phyloP scores from a whole-genome alignment of 2,329 filamentous ascomycete species.

The Blastomyces silverae region DNA sequence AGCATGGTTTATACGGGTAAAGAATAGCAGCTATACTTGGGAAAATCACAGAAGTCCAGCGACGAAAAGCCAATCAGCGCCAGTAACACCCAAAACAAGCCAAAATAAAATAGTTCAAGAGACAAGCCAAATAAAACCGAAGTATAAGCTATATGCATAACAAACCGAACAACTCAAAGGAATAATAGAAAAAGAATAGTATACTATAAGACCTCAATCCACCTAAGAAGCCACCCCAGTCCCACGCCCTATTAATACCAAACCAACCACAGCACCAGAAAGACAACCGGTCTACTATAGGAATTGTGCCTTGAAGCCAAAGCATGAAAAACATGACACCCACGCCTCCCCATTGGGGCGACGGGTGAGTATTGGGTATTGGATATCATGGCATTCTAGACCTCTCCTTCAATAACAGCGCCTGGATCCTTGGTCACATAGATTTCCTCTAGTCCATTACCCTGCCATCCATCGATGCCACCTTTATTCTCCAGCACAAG shows the following conservation, averaged over 20 bases:
- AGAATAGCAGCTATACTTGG: background rate
- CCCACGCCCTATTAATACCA: background rate
- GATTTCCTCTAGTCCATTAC: slow-evolving; percentile 40
- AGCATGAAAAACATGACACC: background rate
- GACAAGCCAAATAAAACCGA: too few relatives aligned
- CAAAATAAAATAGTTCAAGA: background rate
- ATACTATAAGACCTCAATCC: background rate
- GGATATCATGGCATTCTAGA: slow-evolving; percentile 5
- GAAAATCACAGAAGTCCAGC: background rate
- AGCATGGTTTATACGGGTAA: background rate
- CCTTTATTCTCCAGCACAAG: slow-evolving; percentile 62
- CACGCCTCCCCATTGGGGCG: background rate
- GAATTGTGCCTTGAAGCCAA: background rate
- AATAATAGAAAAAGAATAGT: slow-evolving; percentile 1
- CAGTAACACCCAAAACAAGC: background rate
- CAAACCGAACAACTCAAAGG: background rate
- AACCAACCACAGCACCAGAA: background rate
- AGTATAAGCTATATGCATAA: background rate
- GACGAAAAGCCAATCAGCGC: background rate
- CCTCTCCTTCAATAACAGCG: slow-evolving; percentile 27
- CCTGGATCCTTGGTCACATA: slow-evolving; percentile 37
- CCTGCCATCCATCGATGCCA: slow-evolving; percentile 20
- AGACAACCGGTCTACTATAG: background rate
- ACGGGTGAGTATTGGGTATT: background rate
- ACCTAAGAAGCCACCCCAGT: background rate